phyloP scores from a whole-genome alignment of 2,329 filamentous ascomycete species.

The Plenodomus tracheiphilus region DNA sequence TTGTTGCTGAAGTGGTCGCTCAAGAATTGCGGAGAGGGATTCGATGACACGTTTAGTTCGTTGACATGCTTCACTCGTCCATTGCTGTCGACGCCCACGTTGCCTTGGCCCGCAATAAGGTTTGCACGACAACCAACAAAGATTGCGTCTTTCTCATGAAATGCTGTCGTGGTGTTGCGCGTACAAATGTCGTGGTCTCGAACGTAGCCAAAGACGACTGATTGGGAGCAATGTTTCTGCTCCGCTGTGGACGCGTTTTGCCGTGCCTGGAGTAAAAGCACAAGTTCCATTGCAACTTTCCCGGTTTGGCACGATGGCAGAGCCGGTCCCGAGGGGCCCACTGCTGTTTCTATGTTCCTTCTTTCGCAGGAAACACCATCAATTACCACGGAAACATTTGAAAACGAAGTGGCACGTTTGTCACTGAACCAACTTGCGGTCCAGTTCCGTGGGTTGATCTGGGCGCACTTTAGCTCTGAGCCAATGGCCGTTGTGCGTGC shows the following conservation, averaged over 20 bases:
- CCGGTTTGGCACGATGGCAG: no score
- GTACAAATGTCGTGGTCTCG: conserved; percentile 18
- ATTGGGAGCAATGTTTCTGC: conserved; percentile 20
- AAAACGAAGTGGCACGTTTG: no score
- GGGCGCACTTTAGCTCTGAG: not conserved
- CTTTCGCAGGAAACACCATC: no score
- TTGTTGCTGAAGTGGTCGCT: conserved; percentile 25
- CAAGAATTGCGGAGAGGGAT: not conserved
- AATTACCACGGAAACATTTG: no score
- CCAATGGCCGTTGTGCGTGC: no score
- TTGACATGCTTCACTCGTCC: conserved; percentile 22
- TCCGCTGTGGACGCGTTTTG: conserved; percentile 22
- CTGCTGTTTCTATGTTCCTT: no score
- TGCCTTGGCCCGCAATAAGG: conserved; percentile 38
- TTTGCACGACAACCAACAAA: conserved; percentile 45
- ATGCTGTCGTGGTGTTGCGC: not conserved
- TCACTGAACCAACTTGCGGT: no score
- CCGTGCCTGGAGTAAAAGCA: conserved; percentile 1
- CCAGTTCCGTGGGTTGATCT: no score
- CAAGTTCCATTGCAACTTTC: no score
- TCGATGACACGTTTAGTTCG: not conserved
- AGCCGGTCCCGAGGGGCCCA: no score
- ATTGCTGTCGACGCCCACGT: conserved; percentile 37
- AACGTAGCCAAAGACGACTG: conserved; percentile 34
- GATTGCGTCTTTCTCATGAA: conserved; percentile 15